A percentile compares a stretch with the other conserved stretches of the same genome.
Conservation (phyloP, 1,139 yeast species). For the Lizanozyma gosingica region DNA sequence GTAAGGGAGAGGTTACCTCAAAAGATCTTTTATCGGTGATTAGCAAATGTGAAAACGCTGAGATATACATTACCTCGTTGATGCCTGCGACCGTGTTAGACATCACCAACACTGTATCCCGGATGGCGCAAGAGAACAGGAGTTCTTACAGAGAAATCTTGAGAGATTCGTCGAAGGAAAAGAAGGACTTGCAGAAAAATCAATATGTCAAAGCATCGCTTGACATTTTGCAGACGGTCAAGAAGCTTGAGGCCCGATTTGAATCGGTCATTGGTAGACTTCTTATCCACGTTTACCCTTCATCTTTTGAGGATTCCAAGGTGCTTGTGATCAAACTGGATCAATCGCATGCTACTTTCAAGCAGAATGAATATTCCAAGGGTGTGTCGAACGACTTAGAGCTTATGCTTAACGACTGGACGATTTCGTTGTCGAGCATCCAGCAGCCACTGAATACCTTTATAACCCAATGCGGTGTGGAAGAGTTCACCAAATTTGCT, state of each 20-base stretch:
- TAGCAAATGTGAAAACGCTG: slow-evolving; percentile 46
- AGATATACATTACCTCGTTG: slow-evolving; percentile 67
- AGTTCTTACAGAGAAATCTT: slow-evolving; percentile 68
- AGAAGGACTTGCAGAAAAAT: slow-evolving; percentile 4
- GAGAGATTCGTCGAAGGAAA: slow-evolving; percentile 35
- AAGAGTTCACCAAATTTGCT: slow-evolving; percentile 49
- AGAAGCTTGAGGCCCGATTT: slow-evolving; percentile 23
- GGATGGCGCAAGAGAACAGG: slow-evolving; percentile 67
- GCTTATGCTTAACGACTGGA: slow-evolving; percentile 51
- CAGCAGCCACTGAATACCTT: slow-evolving; percentile 39
- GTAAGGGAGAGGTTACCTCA: slow-evolving; percentile 40
- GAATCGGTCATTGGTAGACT: slow-evolving; percentile 35
- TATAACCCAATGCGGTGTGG: slow-evolving; percentile 37
- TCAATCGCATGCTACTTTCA: slow-evolving; percentile 50
- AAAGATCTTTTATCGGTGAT: slow-evolving; percentile 59
- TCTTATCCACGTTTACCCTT: slow-evolving; percentile 64
- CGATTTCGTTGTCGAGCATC: slow-evolving; percentile 54
- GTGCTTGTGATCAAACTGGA: slow-evolving; percentile 59
- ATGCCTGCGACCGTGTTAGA: slow-evolving; percentile 79
- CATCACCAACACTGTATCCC: slow-evolving; percentile 58
- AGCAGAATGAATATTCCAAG: slow-evolving; percentile 42
- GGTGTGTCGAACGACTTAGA: slow-evolving; percentile 42
- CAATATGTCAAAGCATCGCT: slow-evolving; percentile 12
- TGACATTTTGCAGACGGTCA: slow-evolving; percentile 30
- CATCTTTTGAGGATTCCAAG: slow-evolving; percentile 64